These are phyloP conservation scores for Globisporangium viniferum DNA, from an alignment of 352 stramenopile species.

Conservation along the genomic window DNA sequence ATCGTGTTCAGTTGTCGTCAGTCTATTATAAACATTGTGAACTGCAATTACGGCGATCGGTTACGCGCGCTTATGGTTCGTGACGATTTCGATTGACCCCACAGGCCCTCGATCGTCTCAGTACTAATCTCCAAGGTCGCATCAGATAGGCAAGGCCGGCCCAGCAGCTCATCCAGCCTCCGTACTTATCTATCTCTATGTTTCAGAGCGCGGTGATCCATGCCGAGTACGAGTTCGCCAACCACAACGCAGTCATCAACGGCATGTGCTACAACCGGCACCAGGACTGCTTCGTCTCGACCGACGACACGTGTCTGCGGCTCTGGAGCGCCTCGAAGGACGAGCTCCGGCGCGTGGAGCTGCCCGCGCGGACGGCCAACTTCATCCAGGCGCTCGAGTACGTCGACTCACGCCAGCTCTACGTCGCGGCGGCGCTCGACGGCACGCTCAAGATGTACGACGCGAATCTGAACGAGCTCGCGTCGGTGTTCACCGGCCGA, in stretches of 20 bases:
- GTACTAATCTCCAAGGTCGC: background rate
- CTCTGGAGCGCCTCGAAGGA: conserved; percentile 35
- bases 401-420: conserved; percentile 55
- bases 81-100: background rate
- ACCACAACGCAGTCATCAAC: conserved; percentile 59
- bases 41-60: background rate
- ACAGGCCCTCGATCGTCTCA: background rate
- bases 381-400: conserved; percentile 68
- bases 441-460: conserved; percentile 66
- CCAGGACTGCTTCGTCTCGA: conserved; percentile 64
- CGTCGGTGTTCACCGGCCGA: conserved; percentile 43
- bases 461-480: conserved; percentile 49
- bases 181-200: conserved; percentile 25
- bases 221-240: conserved; percentile 48
- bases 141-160: background rate
- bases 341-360: conserved; percentile 44
- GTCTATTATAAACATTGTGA: background rate
- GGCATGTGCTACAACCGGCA: conserved; percentile 66
- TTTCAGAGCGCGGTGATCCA: conserved; percentile 72
- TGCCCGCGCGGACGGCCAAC: conserved; percentile 47
- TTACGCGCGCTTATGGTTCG: background rate
- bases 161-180: background rate
- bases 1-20: background rate
- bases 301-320: conserved; percentile 41
- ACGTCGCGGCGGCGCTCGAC: conserved; percentile 60